Percentiles rank a stretch among this genome's conserved stretches.
These are phyloP conservation scores for Fusarium pseudograminearum DNA, from an alignment of 2,329 filamentous ascomycete genomes.

Conservation along the genomic window DNA sequence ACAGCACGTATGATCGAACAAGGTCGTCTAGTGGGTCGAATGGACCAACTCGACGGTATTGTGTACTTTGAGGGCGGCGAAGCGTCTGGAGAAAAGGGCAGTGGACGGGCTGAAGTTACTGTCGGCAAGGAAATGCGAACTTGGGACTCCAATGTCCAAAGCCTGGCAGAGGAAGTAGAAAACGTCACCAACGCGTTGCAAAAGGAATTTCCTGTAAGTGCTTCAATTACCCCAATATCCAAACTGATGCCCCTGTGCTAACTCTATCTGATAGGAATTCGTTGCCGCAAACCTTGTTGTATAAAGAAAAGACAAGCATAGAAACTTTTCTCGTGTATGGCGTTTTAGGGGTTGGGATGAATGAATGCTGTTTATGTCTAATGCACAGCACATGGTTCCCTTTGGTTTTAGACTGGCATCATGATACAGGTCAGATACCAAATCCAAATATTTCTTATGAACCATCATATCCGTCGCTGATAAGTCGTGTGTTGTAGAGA, in stretches of 20 bases:
- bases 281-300: conserved; percentile 65
- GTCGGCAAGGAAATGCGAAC: conserved; percentile 79
- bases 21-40: conserved; percentile 85
- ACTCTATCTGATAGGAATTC: conserved; percentile 60
- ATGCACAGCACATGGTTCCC: conserved; percentile 37
- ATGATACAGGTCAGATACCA: conserved; percentile 34
- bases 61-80: conserved; percentile 88
- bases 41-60: conserved; percentile 91
- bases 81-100: conserved; percentile 75
- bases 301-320: conserved; percentile 35
- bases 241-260: conserved; percentile 9
- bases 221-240: not conserved
- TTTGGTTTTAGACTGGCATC: conserved; percentile 35
- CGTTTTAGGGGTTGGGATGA: conserved; percentile 40
- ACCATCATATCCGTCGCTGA: not conserved
- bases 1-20: conserved; percentile 97
- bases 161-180: conserved; percentile 89
- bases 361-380: conserved; percentile 31
- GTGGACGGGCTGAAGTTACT: conserved; percentile 71
- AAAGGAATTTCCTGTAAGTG: conserved; percentile 77
- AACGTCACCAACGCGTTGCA: conserved; percentile 85
- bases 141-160: conserved; percentile 92
- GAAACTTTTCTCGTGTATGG: conserved; percentile 39
- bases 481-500: not conserved
- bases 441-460: conserved; percentile 62